These are phyloP conservation scores for Leptomonas pyrrhocoris DNA, from an alignment of 208 protist species.

Conservation along the genomic window DNA sequence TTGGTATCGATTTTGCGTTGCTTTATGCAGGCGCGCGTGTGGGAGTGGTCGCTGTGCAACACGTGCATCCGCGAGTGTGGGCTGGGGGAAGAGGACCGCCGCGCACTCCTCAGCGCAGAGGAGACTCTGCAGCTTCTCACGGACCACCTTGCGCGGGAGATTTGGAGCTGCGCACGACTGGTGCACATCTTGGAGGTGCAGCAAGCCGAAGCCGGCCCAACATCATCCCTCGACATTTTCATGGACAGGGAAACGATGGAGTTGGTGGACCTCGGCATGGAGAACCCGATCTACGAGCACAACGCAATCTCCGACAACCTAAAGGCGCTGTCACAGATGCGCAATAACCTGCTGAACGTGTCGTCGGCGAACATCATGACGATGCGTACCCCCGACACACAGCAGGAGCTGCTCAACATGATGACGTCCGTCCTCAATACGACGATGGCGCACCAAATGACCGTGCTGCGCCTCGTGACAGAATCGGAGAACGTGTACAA, in stretches of 20 bases:
- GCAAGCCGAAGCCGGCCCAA: slow-evolving; percentile 21
- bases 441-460: slow-evolving; percentile 32
- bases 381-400: slow-evolving; percentile 20
- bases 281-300: slow-evolving; percentile 22
- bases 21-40: slow-evolving; percentile 38
- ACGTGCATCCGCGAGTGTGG: slow-evolving; percentile 42
- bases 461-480: slow-evolving; percentile 1
- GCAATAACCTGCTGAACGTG: slow-evolving; percentile 7
- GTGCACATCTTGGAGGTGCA: slow-evolving; percentile 29
- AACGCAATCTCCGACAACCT: slow-evolving; percentile 14
- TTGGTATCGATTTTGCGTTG: slow-evolving; percentile 29
- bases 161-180: slow-evolving; percentile 9
- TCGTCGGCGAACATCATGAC: not conserved
- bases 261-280: slow-evolving; percentile 13
- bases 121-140: slow-evolving; percentile 33
- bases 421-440: slow-evolving; percentile 31
- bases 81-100: slow-evolving; percentile 26
- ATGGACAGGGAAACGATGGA: slow-evolving; percentile 25
- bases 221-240: slow-evolving; percentile 33
- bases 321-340: slow-evolving; percentile 22
- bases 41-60: slow-evolving; percentile 51
- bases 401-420: slow-evolving; percentile 33
- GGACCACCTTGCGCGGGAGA: slow-evolving; percentile 19
- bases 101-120: slow-evolving; percentile 26
- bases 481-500: not conserved